Evolutionary conservation across 768 basidiomycete genomes (phyloP), one percentile per base, ranked within the genome.

Genomic region (Coprinellus aureogranulatus): DNA sequence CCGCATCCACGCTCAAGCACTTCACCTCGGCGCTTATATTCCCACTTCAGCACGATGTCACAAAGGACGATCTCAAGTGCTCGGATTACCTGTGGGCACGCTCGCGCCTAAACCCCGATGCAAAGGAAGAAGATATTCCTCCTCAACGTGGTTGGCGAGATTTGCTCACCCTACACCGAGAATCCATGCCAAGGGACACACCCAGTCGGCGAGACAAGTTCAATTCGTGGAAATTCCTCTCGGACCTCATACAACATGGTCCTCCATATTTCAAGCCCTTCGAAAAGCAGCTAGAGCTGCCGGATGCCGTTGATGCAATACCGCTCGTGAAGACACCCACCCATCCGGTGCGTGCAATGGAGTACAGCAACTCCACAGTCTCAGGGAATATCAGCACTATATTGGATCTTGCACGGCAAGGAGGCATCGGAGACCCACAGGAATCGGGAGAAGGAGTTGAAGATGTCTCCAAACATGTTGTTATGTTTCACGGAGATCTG

Each of bases 41-140:
- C n/a, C n/a, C n/a, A n/a, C n/a, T n/a, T n/a, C n/a, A n/a, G n/a
- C n/a, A n/a, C n/a, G n/a, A n/a, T n/a, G n/a, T n/a, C n/a, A n/a
- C n/a, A n/a, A n/a, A n/a, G n/a, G 37, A 39, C 10, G 55, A 63
- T 54, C 52, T 68, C 47, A 28, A 56, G 14, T 65, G 62, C 49
- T 64, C 67, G 11, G 39, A 59, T n/a, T 49, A 61, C 30, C 55
- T 68, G 4, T 70, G 63, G 67, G 54, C 61, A 22, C 4, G 42
- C 0, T 22, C 23, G 11, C 23, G 26, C 3, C 28, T 44, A 4
- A 55, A 55, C 14, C 31, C 10, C 20, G 4, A 45, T 6, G 16
- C 54, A n/a, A n/a, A n/a, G n/a, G n/a, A n/a, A n/a, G n/a, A n/a
- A n/a, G n/a, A n/a, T n/a, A n/a, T n/a, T n/a, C n/a, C n/a, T n/a